phyloP scores from a whole-genome alignment of 305 asterid species.

The Fraxinus platypoda region DNA sequence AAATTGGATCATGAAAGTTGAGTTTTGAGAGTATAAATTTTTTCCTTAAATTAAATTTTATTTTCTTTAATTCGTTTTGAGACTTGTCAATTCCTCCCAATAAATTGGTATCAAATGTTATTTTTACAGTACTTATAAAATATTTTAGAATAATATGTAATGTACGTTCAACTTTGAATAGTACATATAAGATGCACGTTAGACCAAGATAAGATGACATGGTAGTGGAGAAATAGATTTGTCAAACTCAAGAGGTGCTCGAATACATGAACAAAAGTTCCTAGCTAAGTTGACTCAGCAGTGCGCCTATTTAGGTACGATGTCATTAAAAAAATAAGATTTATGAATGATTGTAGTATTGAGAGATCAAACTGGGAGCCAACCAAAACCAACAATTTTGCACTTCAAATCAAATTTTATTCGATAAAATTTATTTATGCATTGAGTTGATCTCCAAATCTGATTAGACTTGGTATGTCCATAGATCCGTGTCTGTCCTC shows the following conservation, averaged over 20 bases:
- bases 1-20: too few relatives aligned
- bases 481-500: too few relatives aligned
- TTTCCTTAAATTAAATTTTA: too few relatives aligned
- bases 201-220: not conserved
- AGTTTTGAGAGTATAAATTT: too few relatives aligned
- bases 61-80: too few relatives aligned
- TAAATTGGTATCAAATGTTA: too few relatives aligned
- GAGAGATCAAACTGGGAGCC: not conserved
- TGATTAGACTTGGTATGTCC: too few relatives aligned
- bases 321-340: not conserved
- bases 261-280: not conserved
- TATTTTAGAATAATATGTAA: too few relatives aligned
- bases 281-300: not conserved
- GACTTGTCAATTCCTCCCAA: too few relatives aligned
- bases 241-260: not conserved
- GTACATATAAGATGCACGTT: too few relatives aligned
- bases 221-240: not conserved
- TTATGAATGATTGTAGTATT: not conserved
- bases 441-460: not conserved
- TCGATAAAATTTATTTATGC: not conserved
- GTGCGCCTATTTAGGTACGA: not conserved
- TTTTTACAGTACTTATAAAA: too few relatives aligned
- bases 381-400: not conserved
- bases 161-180: too few relatives aligned
- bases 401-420: not conserved